Conservation (phyloP, 148 eudicot species). For the Polygonum aviculare region DNA sequence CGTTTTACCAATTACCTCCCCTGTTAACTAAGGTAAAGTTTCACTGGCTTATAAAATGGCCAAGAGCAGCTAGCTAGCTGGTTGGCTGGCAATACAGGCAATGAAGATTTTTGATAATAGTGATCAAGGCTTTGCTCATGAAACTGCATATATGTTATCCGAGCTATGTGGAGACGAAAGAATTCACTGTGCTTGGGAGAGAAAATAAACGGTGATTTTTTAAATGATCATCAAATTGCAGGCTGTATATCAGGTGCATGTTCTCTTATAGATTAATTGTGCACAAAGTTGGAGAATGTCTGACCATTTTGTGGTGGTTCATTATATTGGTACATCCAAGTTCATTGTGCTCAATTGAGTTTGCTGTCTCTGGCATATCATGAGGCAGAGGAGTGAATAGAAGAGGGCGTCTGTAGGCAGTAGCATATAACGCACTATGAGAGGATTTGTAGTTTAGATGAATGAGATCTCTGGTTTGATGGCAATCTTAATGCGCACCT, state of each 20-base stretch:
- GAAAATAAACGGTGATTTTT: neutral
- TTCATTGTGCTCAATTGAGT: too few species aligned
- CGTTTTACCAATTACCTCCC: neutral
- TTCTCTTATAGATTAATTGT: neutral
- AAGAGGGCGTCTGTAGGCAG: too few species aligned
- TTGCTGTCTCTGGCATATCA: too few species aligned
- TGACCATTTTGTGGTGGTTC: neutral
- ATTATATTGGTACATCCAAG: neutral
- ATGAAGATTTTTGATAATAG: neutral
- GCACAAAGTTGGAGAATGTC: neutral
- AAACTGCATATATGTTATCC: neutral
- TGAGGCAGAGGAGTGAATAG: too few species aligned
- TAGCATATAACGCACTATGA: too few species aligned
- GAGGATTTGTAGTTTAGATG: too few species aligned
- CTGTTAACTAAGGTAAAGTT: neutral
- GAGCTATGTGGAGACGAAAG: neutral
- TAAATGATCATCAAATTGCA: neutral
- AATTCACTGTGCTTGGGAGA: neutral
- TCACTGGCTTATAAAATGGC: slow-evolving; percentile 6
- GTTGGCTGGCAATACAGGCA: slow-evolving; percentile 4
- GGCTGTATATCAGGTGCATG: neutral
- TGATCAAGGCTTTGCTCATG: slow-evolving; percentile 7
- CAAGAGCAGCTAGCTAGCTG: neutral
- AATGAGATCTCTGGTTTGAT: too few species aligned
- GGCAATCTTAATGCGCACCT: too few species aligned